These are phyloP conservation scores for Kalmanozyma brasiliensis DNA, from an alignment of 1,284 basidiomycete species.

Conservation along the genomic window DNA sequence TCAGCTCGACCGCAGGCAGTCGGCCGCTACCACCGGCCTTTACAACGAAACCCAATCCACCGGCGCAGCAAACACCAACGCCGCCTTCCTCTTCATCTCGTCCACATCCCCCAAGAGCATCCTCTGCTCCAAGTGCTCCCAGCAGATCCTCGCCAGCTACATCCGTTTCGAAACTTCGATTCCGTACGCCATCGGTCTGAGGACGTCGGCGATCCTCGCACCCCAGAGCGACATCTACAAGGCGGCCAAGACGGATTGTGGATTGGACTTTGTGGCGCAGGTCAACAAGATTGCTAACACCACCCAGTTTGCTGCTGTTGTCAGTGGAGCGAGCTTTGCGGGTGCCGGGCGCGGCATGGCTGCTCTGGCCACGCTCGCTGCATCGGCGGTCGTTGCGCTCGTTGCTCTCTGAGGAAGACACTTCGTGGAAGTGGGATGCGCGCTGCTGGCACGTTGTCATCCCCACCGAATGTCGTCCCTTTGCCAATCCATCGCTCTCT, in stretches of 20 bases:
- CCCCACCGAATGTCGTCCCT: conserved; percentile 1
- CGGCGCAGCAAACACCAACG: conserved; percentile 41
- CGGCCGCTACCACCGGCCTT: conserved; percentile 8
- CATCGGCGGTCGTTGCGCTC: conserved; percentile 21
- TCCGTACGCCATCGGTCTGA: conserved; percentile 60
- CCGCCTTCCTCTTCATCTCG: conserved; percentile 62
- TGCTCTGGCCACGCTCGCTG: conserved; percentile 8
- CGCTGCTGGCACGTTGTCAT: conserved; percentile 26
- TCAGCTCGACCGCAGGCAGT: conserved; percentile 26
- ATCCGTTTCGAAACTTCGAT: conserved; percentile 62
- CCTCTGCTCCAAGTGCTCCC: conserved; percentile 59
- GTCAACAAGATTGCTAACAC: conserved; percentile 57
- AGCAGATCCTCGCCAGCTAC: conserved; percentile 56
- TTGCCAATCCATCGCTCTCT: background rate
- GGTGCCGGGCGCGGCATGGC: conserved; percentile 11
- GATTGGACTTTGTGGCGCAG: conserved; percentile 34
- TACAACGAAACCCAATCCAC: conserved; percentile 26
- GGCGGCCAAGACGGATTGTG: conserved; percentile 48
- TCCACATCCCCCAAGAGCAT: conserved; percentile 43
- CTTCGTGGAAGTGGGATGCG: conserved; percentile 5
- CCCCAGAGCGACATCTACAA: conserved; percentile 59
- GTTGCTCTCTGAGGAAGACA: conserved; percentile 17
- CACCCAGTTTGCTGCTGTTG: conserved; percentile 49
- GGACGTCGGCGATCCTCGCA: conserved; percentile 44
- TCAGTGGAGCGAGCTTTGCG: conserved; percentile 6